These are phyloP conservation scores for Hypoxylon sp. DNA, from an alignment of 2,329 filamentous ascomycete genomes.

Conservation along the genomic window DNA sequence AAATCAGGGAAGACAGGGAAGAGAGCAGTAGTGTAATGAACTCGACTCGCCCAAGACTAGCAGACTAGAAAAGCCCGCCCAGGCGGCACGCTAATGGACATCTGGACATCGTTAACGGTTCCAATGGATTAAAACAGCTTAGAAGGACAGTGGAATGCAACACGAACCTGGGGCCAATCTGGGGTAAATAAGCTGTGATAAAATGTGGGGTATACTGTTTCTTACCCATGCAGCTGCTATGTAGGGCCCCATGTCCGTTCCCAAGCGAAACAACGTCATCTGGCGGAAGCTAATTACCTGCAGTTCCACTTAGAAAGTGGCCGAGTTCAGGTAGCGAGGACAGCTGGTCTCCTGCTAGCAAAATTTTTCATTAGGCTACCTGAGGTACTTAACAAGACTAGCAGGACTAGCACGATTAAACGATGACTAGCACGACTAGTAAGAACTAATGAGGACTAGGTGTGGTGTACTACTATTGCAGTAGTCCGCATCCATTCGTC, in stretches of 20 bases:
- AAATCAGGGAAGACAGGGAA: background rate
- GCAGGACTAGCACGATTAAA: background rate
- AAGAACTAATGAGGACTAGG: background rate
- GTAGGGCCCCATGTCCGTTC: conserved; percentile 20
- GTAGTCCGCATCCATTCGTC: conserved; percentile 6
- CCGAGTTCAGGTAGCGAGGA: conserved; percentile 18
- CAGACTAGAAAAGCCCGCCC: background rate
- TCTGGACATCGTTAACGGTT: conserved; percentile 18
- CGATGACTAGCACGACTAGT: background rate
- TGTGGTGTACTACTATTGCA: background rate
- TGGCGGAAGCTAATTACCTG: conserved; percentile 18
- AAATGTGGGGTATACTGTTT: conserved; percentile 28
- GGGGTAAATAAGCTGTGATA: conserved; percentile 35
- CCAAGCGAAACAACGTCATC: conserved; percentile 39
- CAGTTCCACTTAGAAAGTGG: conserved; percentile 23
- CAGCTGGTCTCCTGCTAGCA: conserved; percentile 22
- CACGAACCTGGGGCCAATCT: conserved; percentile 41
- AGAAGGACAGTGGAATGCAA: conserved; percentile 31
- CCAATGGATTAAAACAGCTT: conserved; percentile 25
- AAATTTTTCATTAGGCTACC: conserved; percentile 15
- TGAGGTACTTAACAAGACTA: background rate
- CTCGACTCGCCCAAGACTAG: background rate
- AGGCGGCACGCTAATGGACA: conserved; percentile 11
- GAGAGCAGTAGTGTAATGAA: background rate
- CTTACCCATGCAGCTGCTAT: no score